A percentile compares a stretch with the other conserved stretches of the same genome.
Conservation (phyloP, 331 rosid species). For the Malus hybrid region DNA sequence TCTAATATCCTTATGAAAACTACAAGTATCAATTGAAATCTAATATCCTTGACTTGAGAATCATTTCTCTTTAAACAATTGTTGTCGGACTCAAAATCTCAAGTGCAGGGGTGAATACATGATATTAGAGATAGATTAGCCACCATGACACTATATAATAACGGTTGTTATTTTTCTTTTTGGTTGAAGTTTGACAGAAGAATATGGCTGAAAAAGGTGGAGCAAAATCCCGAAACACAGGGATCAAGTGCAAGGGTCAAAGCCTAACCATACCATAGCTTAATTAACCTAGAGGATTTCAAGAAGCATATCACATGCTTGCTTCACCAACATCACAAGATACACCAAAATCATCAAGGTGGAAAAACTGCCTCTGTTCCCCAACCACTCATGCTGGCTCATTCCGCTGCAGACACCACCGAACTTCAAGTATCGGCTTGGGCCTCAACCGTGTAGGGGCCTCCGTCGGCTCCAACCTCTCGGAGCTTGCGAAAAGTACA, state of each 20-base stretch:
- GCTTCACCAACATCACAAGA: constrained; percentile 29
- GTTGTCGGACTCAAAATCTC: neutral
- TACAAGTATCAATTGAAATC: neutral
- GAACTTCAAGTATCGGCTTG: constrained; percentile 25
- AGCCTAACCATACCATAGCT: constrained; percentile 20
- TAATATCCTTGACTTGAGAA: neutral
- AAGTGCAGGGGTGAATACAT: neutral
- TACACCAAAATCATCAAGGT: constrained; percentile 21
- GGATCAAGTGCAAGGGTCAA: constrained; percentile 9
- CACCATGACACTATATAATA: no score
- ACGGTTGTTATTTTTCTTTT: neutral
- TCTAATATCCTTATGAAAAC: no score
- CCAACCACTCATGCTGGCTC: constrained; percentile 88
- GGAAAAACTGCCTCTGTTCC: constrained; percentile 68
- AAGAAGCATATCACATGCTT: constrained; percentile 27
- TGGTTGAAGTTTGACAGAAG: neutral
- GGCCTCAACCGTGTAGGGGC: constrained; percentile 28
- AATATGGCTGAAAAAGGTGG: constrained; percentile 28
- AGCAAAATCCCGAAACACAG: constrained; percentile 4
- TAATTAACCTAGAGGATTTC: constrained; percentile 21
- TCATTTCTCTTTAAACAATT: neutral
- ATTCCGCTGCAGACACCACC: constrained; percentile 70
- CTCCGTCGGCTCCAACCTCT: constrained; percentile 28
- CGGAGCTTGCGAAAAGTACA: constrained; percentile 20
- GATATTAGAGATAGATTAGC: no score